Evolutionary conservation across 1,284 basidiomycete genomes (phyloP).

Genomic region (Ganoderma meredithae): DNA sequence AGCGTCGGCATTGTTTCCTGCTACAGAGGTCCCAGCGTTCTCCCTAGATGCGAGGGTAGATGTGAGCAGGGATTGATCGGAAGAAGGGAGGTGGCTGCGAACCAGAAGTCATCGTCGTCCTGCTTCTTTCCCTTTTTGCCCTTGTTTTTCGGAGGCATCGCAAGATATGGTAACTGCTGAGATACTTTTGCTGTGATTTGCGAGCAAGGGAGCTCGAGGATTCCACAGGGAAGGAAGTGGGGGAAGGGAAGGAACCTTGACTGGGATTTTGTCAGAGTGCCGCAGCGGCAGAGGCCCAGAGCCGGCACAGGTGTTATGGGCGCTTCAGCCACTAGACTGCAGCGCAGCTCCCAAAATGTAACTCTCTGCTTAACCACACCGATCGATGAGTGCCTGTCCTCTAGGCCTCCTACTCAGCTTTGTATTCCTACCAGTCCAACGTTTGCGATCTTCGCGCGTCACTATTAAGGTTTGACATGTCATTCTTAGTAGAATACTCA

Average conservation of each 20-base stretch:
- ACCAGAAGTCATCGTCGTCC: conserved; percentile 88
- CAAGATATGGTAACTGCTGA: neutral
- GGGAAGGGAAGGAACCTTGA: conserved; percentile 3
- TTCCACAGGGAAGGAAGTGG: conserved; percentile 3
- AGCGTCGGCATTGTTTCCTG: conserved; percentile 47
- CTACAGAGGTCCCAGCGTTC: conserved; percentile 68
- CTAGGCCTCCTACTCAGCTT: neutral
- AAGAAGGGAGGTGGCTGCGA: conserved; percentile 35
- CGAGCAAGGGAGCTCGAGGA: neutral
- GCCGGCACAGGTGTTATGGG: neutral
- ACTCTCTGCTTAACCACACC: neutral
- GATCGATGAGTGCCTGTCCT: neutral
- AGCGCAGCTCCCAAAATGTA: neutral
- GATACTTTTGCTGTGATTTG: conserved; percentile 1
- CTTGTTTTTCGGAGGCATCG: conserved; percentile 91
- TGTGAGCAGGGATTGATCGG: conserved; percentile 1
- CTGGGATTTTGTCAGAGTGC: conserved; percentile 5
- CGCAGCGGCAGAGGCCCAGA: neutral
- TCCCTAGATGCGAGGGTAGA: conserved; percentile 55
- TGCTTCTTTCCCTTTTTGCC: conserved; percentile 87
- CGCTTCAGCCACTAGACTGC: neutral
- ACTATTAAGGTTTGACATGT: neutral
- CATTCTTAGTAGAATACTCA: neutral
- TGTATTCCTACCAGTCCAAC: too few species aligned
- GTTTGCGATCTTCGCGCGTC: neutral